Evolutionary conservation across 805 yeast genomes (phyloP).

Genomic region (Candida bentonensis): DNA sequence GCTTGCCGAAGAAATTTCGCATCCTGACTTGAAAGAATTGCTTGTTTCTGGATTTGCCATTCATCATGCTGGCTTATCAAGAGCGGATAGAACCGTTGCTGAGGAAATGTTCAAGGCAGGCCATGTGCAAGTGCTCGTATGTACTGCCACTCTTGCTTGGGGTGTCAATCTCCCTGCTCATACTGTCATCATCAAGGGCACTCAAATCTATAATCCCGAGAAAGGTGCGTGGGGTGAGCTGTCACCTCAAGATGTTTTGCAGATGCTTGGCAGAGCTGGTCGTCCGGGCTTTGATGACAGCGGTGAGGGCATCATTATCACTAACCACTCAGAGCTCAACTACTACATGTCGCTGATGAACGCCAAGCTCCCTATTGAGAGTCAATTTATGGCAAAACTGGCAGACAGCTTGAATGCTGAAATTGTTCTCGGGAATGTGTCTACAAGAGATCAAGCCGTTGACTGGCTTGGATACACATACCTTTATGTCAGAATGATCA

Average conservation of each 20-base stretch:
- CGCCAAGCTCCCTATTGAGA: slow-evolving; percentile 85
- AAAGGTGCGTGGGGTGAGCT: slow-evolving; percentile 78
- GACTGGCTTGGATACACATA: slow-evolving; percentile 74
- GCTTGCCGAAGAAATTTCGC: slow-evolving; percentile 46
- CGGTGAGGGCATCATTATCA: slow-evolving; percentile 90
- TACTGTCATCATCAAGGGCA: slow-evolving; percentile 85
- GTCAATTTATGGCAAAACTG: slow-evolving; percentile 58
- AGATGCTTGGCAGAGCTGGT: slow-evolving; percentile 98
- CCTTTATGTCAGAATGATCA: slow-evolving; percentile 62
- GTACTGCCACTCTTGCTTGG: slow-evolving; percentile 94
- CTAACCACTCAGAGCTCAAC: slow-evolving; percentile 72
- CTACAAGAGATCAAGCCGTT: slow-evolving; percentile 48
- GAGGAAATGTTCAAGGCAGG: slow-evolving; percentile 88
- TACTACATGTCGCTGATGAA: slow-evolving; percentile 83
- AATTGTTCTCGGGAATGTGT: slow-evolving; percentile 57
- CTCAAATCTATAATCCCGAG: slow-evolving; percentile 86
- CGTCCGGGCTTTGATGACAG: slow-evolving; percentile 84
- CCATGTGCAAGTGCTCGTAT: slow-evolving; percentile 65
- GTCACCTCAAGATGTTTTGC: slow-evolving; percentile 90
- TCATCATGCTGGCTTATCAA: slow-evolving; percentile 81
- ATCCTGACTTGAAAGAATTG: slow-evolving; percentile 41
- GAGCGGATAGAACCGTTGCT: slow-evolving; percentile 57
- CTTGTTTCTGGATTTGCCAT: slow-evolving; percentile 67
- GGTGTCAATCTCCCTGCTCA: slow-evolving; percentile 95
- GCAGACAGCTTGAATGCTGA: slow-evolving; percentile 81